Percentiles rank a stretch among this genome's conserved stretches.
Evolutionary conservation across 129 eudicot species (phyloP).

Genomic region (Centella asiatica): DNA sequence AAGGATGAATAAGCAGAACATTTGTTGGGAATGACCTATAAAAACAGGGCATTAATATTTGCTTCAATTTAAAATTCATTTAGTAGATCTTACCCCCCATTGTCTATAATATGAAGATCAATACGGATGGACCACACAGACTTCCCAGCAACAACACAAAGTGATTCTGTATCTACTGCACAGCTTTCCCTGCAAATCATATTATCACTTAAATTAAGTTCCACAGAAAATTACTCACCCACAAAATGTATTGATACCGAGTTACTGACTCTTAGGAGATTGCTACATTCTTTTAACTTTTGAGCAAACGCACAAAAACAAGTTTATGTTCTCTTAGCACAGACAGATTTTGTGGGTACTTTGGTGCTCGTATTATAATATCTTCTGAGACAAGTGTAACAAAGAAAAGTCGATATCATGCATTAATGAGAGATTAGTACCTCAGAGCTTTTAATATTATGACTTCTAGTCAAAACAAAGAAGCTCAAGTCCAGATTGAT

Average conservation of each 20-base stretch:
- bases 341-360: too few relatives aligned
- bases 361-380: neutral
- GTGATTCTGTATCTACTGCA: slow-evolving; percentile 94
- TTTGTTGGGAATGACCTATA: neutral
- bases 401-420: neutral
- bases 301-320: too few relatives aligned
- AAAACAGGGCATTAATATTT: neutral
- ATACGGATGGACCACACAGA: slow-evolving; percentile 84
- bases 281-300: too few relatives aligned
- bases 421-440: neutral
- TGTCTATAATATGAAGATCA: slow-evolving; percentile 86
- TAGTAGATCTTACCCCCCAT: slow-evolving; percentile 68
- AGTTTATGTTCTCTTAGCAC: too few relatives aligned
- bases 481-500: neutral
- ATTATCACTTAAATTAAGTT: neutral
- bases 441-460: too few relatives aligned
- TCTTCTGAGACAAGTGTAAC: neutral
- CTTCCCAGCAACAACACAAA: slow-evolving; percentile 86
- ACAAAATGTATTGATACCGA: neutral
- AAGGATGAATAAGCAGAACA: neutral
- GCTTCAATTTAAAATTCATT: neutral
- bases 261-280: too few relatives aligned
- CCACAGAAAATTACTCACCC: neutral
- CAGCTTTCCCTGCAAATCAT: slow-evolving; percentile 77
- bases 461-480: neutral